A percentile compares a stretch with the other conserved stretches of the same genome.
Evolutionary conservation across 176 grass and related monocot genomes (phyloP).

Genomic region (Pontederia paniculata): DNA sequence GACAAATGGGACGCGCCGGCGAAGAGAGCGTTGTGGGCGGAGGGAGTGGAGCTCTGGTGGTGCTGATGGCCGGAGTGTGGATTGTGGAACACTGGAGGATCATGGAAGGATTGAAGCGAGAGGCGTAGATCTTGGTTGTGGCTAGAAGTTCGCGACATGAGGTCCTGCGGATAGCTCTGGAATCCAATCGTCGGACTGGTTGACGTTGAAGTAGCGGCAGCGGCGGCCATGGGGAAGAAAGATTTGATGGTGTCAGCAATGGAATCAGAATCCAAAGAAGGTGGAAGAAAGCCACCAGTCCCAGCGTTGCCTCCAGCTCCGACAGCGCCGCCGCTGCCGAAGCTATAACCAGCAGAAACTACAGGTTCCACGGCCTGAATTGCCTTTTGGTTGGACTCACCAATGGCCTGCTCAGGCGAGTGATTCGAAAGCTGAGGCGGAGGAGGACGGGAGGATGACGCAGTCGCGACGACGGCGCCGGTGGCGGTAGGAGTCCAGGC

Average conservation of each 20-base stretch:
- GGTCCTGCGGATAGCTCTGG: slow-evolving; percentile 28
- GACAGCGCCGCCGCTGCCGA: background rate
- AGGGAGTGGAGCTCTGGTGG: slow-evolving; percentile 18
- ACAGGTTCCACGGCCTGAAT: background rate
- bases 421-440: background rate
- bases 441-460: background rate
- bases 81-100: slow-evolving; percentile 15
- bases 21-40: slow-evolving; percentile 32
- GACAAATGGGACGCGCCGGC: slow-evolving; percentile 36
- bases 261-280: background rate
- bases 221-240: background rate
- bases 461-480: background rate
- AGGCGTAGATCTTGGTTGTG: slow-evolving; percentile 75
- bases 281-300: background rate
- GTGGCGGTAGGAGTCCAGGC: background rate
- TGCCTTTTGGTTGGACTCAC: no score
- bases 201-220: slow-evolving; percentile 1
- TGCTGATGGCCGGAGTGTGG: slow-evolving; percentile 32
- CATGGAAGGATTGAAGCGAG: slow-evolving; percentile 75
- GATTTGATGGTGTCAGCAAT: slow-evolving; percentile 3
- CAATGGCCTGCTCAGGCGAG: background rate
- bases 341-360: background rate
- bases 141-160: slow-evolving; percentile 43
- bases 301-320: background rate
- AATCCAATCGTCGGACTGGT: background rate